Evolutionary conservation across 2,329 filamentous ascomycete genomes (phyloP), one percentile per base, ranked within the genome.

Genomic region (Botryotinia globosa): DNA sequence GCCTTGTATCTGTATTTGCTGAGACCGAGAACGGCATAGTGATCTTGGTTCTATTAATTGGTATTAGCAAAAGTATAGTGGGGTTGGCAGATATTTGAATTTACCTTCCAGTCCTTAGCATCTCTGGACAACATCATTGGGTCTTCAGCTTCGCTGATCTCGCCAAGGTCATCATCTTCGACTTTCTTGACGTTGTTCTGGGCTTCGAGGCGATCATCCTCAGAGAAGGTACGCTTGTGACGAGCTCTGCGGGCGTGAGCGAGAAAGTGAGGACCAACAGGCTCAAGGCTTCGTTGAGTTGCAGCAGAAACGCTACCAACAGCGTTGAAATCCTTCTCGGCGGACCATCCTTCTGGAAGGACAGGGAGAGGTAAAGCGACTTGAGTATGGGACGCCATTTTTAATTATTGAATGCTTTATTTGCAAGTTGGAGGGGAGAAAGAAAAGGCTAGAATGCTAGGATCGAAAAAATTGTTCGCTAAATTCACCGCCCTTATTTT

Each of bases 31-130:
- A 99, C 92, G 79, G 96, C 94, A 85, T 99, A 99, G 86, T 99
- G 96, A 81, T 99, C 96, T 90, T 99, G 96, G 77, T 87, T 87
- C 93, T 97, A 76, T 66, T 75, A 34, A 65, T 58, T 6, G 2
- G 69, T 25, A 74, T 78, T 76, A 78, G 74, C 42, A 72, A 67
- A 25, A 62, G 20, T 48, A 18, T 32, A 12, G 22, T 66, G 61
- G 29, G 34, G 32, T 37, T 16, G 5, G 29, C n/a, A 45, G 9
- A 45, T 56, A 56, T 29, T 8, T 29, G 34, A 69, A 78, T 86
- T 77, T 83, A 95, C 94, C 92, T 99, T 99, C 96, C 96, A 99
- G 87, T 99, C 96, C 87, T 99, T 99, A 81, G 96, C 94, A 82
- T 98, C 94, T 72, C 94, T 90, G 82, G 93, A 88, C 45, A 99